phyloP scores from a whole-genome alignment of 345 rosid genomes.

The Erucastrum elatum region DNA sequence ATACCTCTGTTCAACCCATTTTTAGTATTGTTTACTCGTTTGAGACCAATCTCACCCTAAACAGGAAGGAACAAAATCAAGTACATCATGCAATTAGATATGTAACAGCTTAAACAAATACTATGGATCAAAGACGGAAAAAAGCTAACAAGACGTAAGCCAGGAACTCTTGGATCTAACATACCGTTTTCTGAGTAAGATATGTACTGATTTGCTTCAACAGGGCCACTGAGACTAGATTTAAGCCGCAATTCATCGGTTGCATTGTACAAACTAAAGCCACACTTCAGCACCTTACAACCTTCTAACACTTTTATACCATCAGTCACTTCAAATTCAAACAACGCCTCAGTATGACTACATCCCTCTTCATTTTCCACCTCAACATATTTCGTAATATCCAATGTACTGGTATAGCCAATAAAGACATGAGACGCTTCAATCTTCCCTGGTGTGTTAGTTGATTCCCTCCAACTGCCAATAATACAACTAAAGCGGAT shows the following conservation, averaged over 20 bases:
- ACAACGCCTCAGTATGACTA: not conserved
- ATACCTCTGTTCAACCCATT: no score
- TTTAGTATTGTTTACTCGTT: no score
- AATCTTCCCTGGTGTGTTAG: not conserved
- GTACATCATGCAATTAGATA: not conserved
- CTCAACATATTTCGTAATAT: not conserved
- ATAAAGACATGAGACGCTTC: constrained; percentile 16
- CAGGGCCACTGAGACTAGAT: not conserved
- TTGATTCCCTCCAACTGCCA: constrained; percentile 11
- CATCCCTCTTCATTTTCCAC: not conserved
- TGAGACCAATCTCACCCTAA: no score
- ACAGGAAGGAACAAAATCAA: not conserved
- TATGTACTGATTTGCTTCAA: not conserved
- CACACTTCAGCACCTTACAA: constrained; percentile 17
- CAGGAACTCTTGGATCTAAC: not conserved
- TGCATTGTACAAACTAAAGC: constrained; percentile 2
- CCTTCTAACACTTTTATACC: not conserved
- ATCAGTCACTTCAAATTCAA: constrained; percentile 31
- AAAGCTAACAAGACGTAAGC: not conserved
- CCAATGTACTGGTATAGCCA: not conserved
- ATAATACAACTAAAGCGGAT: not conserved
- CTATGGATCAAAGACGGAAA: not conserved
- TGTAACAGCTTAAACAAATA: not conserved
- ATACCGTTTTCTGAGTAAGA: not conserved
- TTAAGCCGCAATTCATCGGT: not conserved